phyloP scores from a whole-genome alignment of 1,284 basidiomycete species.

The Cronartium quercuum region DNA sequence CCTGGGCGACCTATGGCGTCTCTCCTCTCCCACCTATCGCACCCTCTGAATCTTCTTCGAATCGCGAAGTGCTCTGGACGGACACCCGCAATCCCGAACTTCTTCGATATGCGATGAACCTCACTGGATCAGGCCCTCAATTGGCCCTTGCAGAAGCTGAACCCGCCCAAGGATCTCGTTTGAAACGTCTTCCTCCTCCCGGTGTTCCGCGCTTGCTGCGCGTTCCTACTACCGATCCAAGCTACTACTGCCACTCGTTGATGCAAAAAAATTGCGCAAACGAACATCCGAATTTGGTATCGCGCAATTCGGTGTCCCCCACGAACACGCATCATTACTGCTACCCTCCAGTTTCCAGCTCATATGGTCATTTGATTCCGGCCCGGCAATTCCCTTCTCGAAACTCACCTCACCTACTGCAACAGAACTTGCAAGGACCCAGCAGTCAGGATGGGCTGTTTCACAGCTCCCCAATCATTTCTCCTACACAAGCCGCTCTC shows the following conservation, averaged over 20 bases:
- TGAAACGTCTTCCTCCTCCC: background rate
- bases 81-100: background rate
- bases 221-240: background rate
- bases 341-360: background rate
- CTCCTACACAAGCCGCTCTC: background rate
- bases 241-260: background rate
- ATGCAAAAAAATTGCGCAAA: background rate
- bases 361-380: slow-evolving; percentile 2
- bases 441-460: too few species aligned
- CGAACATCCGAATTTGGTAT: background rate
- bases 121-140: background rate
- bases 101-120: slow-evolving; percentile 1
- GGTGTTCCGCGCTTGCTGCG: background rate
- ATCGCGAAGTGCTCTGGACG: background rate
- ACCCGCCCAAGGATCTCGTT: too few species aligned
- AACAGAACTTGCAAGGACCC: background rate
- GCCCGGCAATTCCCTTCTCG: background rate
- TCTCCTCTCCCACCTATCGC: background rate
- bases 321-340: background rate
- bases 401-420: background rate
- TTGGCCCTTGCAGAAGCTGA: too few species aligned
- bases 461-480: background rate
- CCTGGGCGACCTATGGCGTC: slow-evolving; percentile 17
- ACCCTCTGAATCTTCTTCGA: background rate
- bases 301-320: background rate